Evolutionary conservation across 106 monocot species (phyloP).

Genomic region (Chionographis japonica): DNA sequence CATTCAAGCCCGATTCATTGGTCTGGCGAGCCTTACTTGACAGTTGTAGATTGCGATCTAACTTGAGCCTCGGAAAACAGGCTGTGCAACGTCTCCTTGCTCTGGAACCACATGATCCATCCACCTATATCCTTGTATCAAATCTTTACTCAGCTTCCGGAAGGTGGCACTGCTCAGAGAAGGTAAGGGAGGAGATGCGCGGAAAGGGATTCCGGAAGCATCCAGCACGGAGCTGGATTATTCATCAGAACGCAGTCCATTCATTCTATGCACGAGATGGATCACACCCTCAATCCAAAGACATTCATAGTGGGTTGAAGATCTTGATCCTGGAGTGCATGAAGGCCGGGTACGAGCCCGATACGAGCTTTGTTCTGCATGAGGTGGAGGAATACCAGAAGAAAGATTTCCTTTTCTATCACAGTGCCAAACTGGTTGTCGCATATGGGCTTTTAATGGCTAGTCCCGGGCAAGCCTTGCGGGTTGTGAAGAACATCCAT

Average conservation of each 20-base stretch:
- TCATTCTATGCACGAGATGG: constrained; percentile 72
- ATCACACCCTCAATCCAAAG: constrained; percentile 59
- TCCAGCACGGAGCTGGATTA: constrained; percentile 71
- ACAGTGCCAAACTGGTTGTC: constrained; percentile 78
- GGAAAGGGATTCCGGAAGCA: constrained; percentile 57
- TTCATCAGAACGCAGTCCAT: constrained; percentile 42
- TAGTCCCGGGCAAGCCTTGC: constrained; percentile 15
- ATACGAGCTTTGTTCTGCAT: constrained; percentile 85
- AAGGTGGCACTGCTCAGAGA: constrained; percentile 87
- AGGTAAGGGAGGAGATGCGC: constrained; percentile 69
- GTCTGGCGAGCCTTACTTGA: constrained; percentile 75
- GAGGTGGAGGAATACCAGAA: constrained; percentile 96
- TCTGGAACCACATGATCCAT: constrained; percentile 49
- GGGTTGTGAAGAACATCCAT: constrained; percentile 69
- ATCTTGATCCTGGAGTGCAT: constrained; percentile 77
- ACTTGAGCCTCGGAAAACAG: constrained; percentile 27
- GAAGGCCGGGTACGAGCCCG: constrained; percentile 78
- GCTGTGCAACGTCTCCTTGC: constrained; percentile 45
- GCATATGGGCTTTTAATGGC: constrained; percentile 51
- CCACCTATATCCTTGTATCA: constrained; percentile 58
- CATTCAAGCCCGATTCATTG: constrained; percentile 42
- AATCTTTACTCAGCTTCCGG: constrained; percentile 83
- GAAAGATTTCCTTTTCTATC: constrained; percentile 80
- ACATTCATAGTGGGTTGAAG: constrained; percentile 69
- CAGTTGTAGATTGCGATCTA: constrained; percentile 34